A percentile compares a stretch with the other conserved stretches of the same genome.
Evolutionary conservation across 2,329 filamentous ascomycete species (phyloP).

Genomic region (Fusarium metavorans): DNA sequence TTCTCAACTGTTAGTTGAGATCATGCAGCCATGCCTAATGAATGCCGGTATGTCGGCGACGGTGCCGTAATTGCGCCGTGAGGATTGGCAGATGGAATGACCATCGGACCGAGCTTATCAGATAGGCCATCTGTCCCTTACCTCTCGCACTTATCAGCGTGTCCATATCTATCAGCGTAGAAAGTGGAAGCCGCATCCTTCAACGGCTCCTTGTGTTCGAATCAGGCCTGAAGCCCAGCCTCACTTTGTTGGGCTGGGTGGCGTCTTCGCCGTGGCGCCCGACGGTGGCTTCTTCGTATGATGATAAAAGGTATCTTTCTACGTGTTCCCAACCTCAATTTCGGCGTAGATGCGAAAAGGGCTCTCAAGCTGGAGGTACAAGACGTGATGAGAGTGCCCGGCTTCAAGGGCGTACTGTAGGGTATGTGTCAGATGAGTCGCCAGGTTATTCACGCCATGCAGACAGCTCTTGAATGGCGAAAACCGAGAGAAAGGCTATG

Average conservation of each 20-base stretch:
- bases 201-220: too few species aligned
- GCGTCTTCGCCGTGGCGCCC: not conserved
- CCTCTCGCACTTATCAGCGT: not conserved
- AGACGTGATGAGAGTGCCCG: not conserved
- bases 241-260: too few species aligned
- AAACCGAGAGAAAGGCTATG: not conserved
- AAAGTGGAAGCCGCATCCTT: too few species aligned
- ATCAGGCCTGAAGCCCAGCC: not conserved
- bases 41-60: not conserved
- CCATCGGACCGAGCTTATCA: not conserved
- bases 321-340: not conserved
- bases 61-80: not conserved
- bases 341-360: not conserved
- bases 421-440: not conserved
- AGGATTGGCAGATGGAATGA: not conserved
- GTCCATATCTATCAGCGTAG: too few species aligned
- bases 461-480: not conserved
- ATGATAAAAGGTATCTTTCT: not conserved
- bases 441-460: not conserved
- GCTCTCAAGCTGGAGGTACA: not conserved
- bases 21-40: not conserved
- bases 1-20: not conserved
- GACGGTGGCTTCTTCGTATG: not conserved
- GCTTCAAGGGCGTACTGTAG: not conserved
- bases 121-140: not conserved